Conservation (phyloP, 2,329 filamentous ascomycete species). For the Xylaria multiplex region DNA sequence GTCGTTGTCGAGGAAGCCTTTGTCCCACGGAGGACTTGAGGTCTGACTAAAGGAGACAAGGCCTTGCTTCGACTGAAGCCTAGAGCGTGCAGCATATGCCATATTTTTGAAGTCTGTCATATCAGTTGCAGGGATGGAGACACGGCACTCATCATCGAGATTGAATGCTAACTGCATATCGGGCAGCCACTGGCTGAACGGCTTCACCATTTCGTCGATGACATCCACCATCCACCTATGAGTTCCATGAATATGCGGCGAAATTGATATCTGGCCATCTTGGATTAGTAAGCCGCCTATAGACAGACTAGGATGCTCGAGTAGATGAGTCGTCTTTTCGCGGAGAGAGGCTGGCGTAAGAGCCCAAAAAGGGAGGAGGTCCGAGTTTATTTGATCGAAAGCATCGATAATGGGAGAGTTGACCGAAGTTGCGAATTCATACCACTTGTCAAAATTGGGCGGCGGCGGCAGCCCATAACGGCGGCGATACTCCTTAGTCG, state of each 20-base stretch:
- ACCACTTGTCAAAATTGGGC: conserved; percentile 79
- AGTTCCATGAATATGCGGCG: conserved; percentile 48
- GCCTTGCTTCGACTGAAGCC: conserved; percentile 44
- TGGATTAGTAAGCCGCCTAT: conserved; percentile 51
- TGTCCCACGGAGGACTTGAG: conserved; percentile 42
- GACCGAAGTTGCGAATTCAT: conserved; percentile 70
- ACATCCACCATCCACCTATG: conserved; percentile 53
- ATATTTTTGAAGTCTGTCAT: conserved; percentile 51
- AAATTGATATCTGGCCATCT: conserved; percentile 46
- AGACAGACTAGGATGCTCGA: conserved; percentile 45
- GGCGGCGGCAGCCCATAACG: conserved; percentile 74
- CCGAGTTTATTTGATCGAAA: conserved; percentile 74
- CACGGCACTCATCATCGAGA: conserved; percentile 60
- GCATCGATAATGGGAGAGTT: conserved; percentile 74
- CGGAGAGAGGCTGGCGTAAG: conserved; percentile 69
- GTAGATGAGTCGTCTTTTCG: conserved; percentile 54
- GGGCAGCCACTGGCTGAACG: conserved; percentile 58
- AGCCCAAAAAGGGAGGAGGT: conserved; percentile 76
- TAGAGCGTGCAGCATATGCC: conserved; percentile 36
- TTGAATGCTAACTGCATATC: conserved; percentile 66
- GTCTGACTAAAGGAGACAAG: conserved; percentile 39
- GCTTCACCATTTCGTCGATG: conserved; percentile 52
- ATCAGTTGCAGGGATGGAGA: conserved; percentile 57
- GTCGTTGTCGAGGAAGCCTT: conserved; percentile 41
- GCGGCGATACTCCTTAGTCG: conserved; percentile 71